A percentile compares a stretch with the other conserved stretches of the same genome.
phyloP scores from a whole-genome alignment of 257 asterid species.

The Solanum ahanhuiri region DNA sequence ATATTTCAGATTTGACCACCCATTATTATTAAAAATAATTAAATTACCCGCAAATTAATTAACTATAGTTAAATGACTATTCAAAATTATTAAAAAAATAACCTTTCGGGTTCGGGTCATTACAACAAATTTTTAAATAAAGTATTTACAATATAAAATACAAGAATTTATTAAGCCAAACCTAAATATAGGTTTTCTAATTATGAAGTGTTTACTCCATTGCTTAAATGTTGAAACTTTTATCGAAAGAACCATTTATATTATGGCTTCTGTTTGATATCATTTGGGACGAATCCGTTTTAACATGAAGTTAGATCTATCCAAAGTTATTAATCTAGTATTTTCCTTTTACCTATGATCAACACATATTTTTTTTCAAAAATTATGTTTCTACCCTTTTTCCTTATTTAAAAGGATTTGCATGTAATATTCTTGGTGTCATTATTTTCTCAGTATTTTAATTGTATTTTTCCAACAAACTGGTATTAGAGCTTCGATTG shows the following conservation, averaged over 20 bases:
- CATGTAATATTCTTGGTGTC: too few species aligned
- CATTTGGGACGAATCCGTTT: neutral
- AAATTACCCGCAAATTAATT: too few species aligned
- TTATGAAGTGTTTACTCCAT: neutral
- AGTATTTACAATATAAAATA: neutral
- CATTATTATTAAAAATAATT: too few species aligned
- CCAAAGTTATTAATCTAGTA: neutral
- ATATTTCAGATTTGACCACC: too few species aligned
- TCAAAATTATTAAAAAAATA: too few species aligned
- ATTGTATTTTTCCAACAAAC: too few species aligned
- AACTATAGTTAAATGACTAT: too few species aligned
- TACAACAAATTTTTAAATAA: neutral
- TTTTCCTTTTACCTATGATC: neutral
- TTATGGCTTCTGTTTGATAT: neutral
- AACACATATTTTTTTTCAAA: neutral
- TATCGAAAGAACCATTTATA: neutral
- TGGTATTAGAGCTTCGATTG: too few species aligned
- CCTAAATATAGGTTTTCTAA: neutral
- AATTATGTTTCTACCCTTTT: too few species aligned
- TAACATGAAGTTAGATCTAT: neutral
- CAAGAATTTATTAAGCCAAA: neutral
- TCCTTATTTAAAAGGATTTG: too few species aligned
- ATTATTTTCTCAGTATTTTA: too few species aligned
- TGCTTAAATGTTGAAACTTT: neutral
- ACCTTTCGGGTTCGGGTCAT: too few species aligned